A percentile compares a stretch with the other conserved stretches of the same genome.
Conservation (phyloP, 73 alveolate genomes). For the Tetrahymena thermophila region DNA sequence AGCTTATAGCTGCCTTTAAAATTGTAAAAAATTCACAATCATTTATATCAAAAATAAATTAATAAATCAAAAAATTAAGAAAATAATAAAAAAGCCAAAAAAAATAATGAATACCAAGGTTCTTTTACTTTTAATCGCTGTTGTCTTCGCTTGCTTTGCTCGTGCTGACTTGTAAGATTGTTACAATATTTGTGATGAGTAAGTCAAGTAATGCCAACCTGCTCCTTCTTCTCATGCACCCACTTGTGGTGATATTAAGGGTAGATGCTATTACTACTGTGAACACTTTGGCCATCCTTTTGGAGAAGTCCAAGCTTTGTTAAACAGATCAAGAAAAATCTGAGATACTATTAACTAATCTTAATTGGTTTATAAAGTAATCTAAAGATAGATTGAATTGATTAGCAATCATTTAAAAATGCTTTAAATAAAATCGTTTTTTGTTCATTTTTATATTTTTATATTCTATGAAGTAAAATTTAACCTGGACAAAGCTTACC, state of each 20-base stretch:
- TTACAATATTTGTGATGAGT: neutral
- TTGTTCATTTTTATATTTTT: neutral
- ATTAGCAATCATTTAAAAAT: neutral
- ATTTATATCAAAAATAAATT: too few species aligned
- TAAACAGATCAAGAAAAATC: neutral
- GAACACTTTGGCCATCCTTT: neutral
- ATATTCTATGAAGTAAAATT: neutral
- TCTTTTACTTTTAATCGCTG: neutral
- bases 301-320: neutral
- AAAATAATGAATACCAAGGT: neutral
- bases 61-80: neutral
- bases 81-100: too few species aligned
- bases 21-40: too few species aligned
- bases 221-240: neutral
- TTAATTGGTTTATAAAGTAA: neutral
- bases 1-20: too few species aligned
- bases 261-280: neutral
- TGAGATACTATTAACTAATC: neutral
- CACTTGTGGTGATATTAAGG: neutral
- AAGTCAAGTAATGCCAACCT: neutral
- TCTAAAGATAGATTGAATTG: neutral
- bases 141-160: neutral
- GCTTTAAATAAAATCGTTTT: too few species aligned
- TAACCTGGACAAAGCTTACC: neutral
- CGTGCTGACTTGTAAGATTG: neutral